Evolutionary conservation across 768 basidiomycete species (phyloP).

Genomic region (Boletus rubroflammeus): DNA sequence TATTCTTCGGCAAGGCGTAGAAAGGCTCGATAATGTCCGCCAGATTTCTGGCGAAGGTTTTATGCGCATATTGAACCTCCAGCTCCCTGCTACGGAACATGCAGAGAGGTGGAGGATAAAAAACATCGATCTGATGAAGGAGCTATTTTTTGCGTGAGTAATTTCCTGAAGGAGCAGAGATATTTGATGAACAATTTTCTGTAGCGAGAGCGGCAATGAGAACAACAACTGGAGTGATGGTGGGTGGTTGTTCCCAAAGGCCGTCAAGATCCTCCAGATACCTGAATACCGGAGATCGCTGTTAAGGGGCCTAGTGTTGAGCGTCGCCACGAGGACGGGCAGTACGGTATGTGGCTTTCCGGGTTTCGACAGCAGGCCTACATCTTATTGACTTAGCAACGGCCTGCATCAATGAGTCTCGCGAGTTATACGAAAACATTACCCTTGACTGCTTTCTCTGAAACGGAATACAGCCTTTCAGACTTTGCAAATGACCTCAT

Average conservation of each 20-base stretch:
- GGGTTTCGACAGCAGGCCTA: conserved; percentile 13
- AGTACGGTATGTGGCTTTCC: conserved; percentile 61
- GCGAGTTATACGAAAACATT: conserved; percentile 53
- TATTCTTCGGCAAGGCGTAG: conserved; percentile 84
- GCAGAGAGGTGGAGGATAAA: conserved; percentile 51
- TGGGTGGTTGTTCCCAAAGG: conserved; percentile 70
- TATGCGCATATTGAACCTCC: conserved; percentile 44
- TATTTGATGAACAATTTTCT: conserved; percentile 1
- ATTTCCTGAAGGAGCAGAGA: neutral
- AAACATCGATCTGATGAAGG: conserved; percentile 43
- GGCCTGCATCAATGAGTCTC: conserved; percentile 60
- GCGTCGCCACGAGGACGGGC: conserved; percentile 79
- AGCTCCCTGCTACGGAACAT: conserved; percentile 40
- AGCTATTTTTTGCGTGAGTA: conserved; percentile 52
- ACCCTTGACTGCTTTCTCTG: conserved; percentile 35
- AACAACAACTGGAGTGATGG: conserved; percentile 63
- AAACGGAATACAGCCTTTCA: conserved; percentile 43
- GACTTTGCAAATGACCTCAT: conserved; percentile 59
- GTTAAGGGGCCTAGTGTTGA: conserved; percentile 70
- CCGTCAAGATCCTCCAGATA: conserved; percentile 61
- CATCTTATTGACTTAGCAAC: conserved; percentile 48
- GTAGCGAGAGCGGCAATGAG: conserved; percentile 33
- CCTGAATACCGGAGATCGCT: conserved; percentile 57
- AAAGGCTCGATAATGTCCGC: conserved; percentile 87
- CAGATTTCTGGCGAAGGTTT: conserved; percentile 72